These are phyloP conservation scores for Naganishia sp. DNA, from an alignment of 1,284 basidiomycete species.

Conservation along the genomic window DNA sequence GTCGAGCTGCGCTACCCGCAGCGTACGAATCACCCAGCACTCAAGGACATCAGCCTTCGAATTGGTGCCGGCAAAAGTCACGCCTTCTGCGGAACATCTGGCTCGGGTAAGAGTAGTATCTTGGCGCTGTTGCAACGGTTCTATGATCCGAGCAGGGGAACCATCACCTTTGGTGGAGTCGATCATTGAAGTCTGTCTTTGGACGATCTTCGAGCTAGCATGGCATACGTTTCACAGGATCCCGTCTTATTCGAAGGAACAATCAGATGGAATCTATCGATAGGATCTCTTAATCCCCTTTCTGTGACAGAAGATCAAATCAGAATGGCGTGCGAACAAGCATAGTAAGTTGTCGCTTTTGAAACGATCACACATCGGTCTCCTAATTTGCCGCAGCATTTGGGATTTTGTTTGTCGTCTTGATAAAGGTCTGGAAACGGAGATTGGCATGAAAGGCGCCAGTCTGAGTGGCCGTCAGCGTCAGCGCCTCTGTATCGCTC, in stretches of 20 bases:
- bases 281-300: conserved; percentile 26
- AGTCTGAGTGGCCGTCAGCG: conserved; percentile 54
- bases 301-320: conserved; percentile 35
- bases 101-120: conserved; percentile 38
- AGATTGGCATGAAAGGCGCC: conserved; percentile 55
- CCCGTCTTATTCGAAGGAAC: conserved; percentile 54
- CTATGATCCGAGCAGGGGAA: conserved; percentile 53
- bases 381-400: conserved; percentile 6
- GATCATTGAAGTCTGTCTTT: conserved; percentile 51
- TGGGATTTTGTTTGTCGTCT: conserved; percentile 26
- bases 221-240: conserved; percentile 57
- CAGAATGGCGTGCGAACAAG: conserved; percentile 4
- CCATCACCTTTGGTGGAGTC: conserved; percentile 50
- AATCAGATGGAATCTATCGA: conserved; percentile 43
- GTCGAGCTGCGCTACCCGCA: conserved; percentile 46
- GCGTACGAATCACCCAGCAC: conserved; percentile 40
- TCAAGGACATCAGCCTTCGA: conserved; percentile 38
- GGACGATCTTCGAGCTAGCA: conserved; percentile 48
- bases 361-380: conserved; percentile 25
- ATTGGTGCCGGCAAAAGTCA: conserved; percentile 41
- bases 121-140: conserved; percentile 54
- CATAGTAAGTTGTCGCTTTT: conserved; percentile 42
- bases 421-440: conserved; percentile 31
- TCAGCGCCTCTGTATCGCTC: conserved; percentile 84
- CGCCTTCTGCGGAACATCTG: conserved; percentile 44